Conservation (phyloP, 2,329 filamentous ascomycete species). For the Dryadomyces quercivorus region DNA sequence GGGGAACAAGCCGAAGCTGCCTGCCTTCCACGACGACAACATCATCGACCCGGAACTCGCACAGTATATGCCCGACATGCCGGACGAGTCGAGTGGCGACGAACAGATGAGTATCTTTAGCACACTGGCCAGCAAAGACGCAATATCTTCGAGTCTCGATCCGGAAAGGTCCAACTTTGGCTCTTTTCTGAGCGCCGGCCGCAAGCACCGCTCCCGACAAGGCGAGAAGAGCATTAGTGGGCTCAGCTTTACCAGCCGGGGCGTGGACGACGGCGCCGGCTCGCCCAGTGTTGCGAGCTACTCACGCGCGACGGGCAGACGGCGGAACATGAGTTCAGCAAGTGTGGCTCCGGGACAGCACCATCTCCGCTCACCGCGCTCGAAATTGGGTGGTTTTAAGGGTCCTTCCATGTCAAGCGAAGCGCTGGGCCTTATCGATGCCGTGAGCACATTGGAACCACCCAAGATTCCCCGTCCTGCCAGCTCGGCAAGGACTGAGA, state of each 20-base stretch:
- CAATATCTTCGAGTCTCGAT: conserved; percentile 55
- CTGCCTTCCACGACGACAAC: conserved; percentile 96
- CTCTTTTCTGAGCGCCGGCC: conserved; percentile 58
- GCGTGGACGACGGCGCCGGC: conserved; percentile 51
- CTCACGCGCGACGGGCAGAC: conserved; percentile 47
- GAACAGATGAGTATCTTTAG: conserved; percentile 83
- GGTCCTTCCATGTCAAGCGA: conserved; percentile 41
- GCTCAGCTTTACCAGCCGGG: conserved; percentile 56
- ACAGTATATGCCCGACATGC: conserved; percentile 94
- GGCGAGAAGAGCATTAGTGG: conserved; percentile 67
- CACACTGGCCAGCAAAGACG: conserved; percentile 53
- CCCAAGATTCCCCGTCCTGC: conserved; percentile 26
- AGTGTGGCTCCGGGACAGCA: conserved; percentile 47
- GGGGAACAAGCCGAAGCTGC: conserved; percentile 53
- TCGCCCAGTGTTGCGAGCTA: conserved; percentile 45
- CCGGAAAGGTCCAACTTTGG: conserved; percentile 63
- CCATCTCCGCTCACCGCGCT: conserved; percentile 61
- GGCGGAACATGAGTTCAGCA: conserved; percentile 73
- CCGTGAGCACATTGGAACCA: too few relatives aligned
- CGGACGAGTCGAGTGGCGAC: conserved; percentile 86
- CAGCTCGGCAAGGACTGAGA: conserved; percentile 41
- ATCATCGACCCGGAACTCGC: conserved; percentile 96
- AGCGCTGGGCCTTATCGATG: conserved; percentile 25
- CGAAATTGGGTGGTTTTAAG: conserved; percentile 44
- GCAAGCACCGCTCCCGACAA: conserved; percentile 57